These are phyloP conservation scores for Zygosaccharomyces lentus DNA, from an alignment of 805 yeast genomes.

Conservation along the genomic window DNA sequence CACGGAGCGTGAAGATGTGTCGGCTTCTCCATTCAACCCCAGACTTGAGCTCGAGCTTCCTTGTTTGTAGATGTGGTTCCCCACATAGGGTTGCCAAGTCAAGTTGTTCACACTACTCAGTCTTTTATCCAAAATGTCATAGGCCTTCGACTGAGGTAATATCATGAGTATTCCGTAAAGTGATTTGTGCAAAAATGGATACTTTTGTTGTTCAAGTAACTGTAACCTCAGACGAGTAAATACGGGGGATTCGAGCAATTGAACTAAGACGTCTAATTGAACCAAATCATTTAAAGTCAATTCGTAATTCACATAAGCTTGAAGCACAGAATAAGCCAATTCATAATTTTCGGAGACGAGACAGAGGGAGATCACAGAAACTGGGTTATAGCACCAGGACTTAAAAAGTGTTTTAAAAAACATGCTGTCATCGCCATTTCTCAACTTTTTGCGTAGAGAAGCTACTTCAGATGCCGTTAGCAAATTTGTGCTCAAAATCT, in stretches of 20 bases:
- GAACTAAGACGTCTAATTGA: slow-evolving; percentile 86
- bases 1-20: slow-evolving; percentile 25
- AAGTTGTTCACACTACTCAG: slow-evolving; percentile 42
- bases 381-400: slow-evolving; percentile 90
- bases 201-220: slow-evolving; percentile 77
- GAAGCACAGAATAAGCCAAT: slow-evolving; percentile 76
- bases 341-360: slow-evolving; percentile 84
- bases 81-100: slow-evolving; percentile 21
- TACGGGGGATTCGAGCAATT: slow-evolving; percentile 86
- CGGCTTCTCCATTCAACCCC: slow-evolving; percentile 13
- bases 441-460: slow-evolving; percentile 61
- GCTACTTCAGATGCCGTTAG: slow-evolving; percentile 81
- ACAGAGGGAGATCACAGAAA: slow-evolving; percentile 82
- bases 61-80: slow-evolving; percentile 6
- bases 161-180: slow-evolving; percentile 91
- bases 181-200: slow-evolving; percentile 79
- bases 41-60: slow-evolving; percentile 11
- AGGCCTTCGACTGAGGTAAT: slow-evolving; percentile 89
- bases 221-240: slow-evolving; percentile 83
- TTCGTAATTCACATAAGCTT: slow-evolving; percentile 77
- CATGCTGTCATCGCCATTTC: slow-evolving; percentile 62
- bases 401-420: slow-evolving; percentile 74
- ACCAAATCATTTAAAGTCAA: slow-evolving; percentile 66
- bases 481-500: slow-evolving; percentile 78
- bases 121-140: slow-evolving; percentile 73